Base-by-base conservation (phyloP, 352 stramenopile genomes). In the Globisporangium cylindrosporum region DNA sequence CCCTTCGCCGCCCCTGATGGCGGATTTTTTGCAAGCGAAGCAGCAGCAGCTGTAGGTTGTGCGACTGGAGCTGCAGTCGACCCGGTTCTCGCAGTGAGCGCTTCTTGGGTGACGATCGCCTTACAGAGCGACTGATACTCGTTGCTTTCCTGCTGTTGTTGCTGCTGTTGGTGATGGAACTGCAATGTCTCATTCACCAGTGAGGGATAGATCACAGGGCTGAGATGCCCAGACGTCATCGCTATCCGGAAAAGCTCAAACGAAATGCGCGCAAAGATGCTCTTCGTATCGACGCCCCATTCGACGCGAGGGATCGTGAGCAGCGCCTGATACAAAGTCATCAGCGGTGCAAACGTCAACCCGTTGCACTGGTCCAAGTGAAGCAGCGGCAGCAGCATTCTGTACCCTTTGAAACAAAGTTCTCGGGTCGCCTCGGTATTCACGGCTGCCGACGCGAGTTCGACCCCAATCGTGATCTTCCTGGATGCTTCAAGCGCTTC, bases 361-460 rank as follows among this genome's bases (percentile, higher is more conserved):
- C 71, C 77, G 34, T 73, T 76, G 14, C 73, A 67, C 22, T 77
- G 75, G 4, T 81, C 71, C 32, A 91, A 68, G 51, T 91, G 83
- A 0, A 93, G 67, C n/a, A 93, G 58, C 20, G 87, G 87, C 1
- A 94, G 71, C 65, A 93, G 46, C 1, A 90, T 41, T 3, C 78
- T 75, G 46, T 93, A 94, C 6, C 84, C 78, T 73, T 88, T 92
- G 64, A 92, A 92, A 60, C 75, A 75, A 20, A 93, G 65, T 4
- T 66, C 49, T 12, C 73, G 73, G 38, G 91, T 83, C 20, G 82
- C 72, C 61, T 90, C 83, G 8, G 61, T 43, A 59, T 92, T 86
- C 3, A 69, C 75, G 12, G 76, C 78, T 1, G 82, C 76, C 32
- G 68, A 81, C 1, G 87, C 84, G 4, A 93, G 75, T 41, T 94